These are phyloP conservation scores for Penicillium odoratum DNA, from an alignment of 495 filamentous ascomycete species.

Conservation along the genomic window DNA sequence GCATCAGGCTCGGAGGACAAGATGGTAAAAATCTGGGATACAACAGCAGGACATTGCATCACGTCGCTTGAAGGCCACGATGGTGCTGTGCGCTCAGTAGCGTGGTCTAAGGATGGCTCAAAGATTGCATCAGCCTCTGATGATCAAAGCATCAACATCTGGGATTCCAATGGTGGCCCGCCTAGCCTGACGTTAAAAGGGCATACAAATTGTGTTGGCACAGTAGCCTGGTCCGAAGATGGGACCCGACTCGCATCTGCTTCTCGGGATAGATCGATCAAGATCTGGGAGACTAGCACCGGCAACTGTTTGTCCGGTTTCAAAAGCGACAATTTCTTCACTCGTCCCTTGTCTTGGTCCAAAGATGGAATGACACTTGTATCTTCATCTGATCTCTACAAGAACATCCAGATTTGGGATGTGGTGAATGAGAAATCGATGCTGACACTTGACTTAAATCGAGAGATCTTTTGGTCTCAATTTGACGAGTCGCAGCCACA, in stretches of 20 bases:
- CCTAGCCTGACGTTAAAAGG: background rate
- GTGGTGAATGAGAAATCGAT: background rate
- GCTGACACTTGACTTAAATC: background rate
- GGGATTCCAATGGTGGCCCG: background rate
- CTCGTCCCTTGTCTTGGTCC: background rate
- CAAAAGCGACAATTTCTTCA: background rate
- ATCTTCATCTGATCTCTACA: background rate
- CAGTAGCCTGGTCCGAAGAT: background rate
- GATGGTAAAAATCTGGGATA: background rate
- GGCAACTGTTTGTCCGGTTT: background rate
- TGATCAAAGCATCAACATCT: background rate
- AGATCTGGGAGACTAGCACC: background rate
- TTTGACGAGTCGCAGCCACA: background rate
- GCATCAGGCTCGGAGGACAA: background rate
- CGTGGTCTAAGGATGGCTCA: background rate
- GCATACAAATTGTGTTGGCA: background rate
- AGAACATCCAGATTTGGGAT: background rate
- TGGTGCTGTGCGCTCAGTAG: background rate
- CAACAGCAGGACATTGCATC: too few species aligned
- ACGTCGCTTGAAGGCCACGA: too few species aligned
- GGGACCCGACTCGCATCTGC: background rate
- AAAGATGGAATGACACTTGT: background rate
- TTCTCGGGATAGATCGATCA: background rate
- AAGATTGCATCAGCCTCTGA: background rate
- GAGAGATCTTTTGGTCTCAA: background rate